Base-by-base conservation (phyloP, 1,139 yeast species). In the Suhomyces wounanorum region DNA sequence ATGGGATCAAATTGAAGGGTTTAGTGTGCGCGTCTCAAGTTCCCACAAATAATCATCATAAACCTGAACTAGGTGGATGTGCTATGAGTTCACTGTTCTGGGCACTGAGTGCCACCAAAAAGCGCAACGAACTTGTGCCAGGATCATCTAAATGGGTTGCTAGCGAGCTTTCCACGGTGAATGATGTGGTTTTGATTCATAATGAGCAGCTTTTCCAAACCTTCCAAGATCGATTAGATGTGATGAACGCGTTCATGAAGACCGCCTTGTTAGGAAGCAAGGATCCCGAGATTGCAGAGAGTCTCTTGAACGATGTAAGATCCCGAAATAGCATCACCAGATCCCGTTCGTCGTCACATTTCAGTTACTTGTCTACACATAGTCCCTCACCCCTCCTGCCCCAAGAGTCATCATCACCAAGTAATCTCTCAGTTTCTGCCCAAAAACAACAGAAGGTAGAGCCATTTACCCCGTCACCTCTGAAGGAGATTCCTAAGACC, bases 131-230 rank as follows among this genome's bases (percentile, higher is more conserved):
- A 42, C 58, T 62, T n/a, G 72, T 70, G 3, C 76, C 78, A 1
- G 78, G 78, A 1, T 65, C 76, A 3, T 71, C 77, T 8, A 65
- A 62, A 54, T 73, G 76, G 76, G 67, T 73, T 9, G 70, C 75
- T 11, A 63, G 62, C 39, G 73, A 70, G 52, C 55, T 73, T 43
- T 60, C 64, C 44, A 61, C 60, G 40, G 68, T 68, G 55, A 67
- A 69, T 52, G 59, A 63, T 31, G 61, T 59, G 25, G 73, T 70
- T 17, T 58, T 68, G n/a, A 55, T 62, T 3, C 60, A 59, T 46
- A 58, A 64, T 39, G 67, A 63, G 45, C 51, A 52, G 33, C 56
- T 67, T 40, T 61, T 62, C 49, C 57, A 55, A 16, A 59, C 55
- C 8, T 51, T 64, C 40, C 58, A 53, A 28, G 59, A 60, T 3